Percentiles rank a stretch among this genome's conserved stretches.
phyloP scores from a whole-genome alignment of 2,329 filamentous ascomycete species.

The Xylaria sp. region DNA sequence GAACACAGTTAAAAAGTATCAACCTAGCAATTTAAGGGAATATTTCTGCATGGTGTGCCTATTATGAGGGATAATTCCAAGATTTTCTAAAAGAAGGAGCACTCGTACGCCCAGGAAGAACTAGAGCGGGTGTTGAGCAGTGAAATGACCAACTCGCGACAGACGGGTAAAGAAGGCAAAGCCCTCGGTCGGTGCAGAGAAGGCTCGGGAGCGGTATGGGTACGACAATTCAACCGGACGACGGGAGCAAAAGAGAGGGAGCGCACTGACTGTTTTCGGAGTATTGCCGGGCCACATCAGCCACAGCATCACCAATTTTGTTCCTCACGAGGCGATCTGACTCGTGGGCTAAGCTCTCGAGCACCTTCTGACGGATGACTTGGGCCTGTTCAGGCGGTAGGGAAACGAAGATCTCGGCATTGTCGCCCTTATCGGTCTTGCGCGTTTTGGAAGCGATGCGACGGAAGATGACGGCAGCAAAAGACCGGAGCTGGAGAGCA shows the following conservation, averaged over 20 bases:
- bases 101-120: background rate
- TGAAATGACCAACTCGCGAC: background rate
- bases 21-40: background rate
- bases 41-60: background rate
- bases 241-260: background rate
- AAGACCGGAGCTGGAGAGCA: constrained; percentile 79
- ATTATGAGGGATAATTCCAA: background rate
- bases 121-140: background rate
- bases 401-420: constrained; percentile 85
- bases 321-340: constrained; percentile 80
- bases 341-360: constrained; percentile 80
- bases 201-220: background rate
- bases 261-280: constrained; percentile 80
- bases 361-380: constrained; percentile 83
- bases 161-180: background rate
- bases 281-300: constrained; percentile 94
- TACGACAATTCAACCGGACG: background rate
- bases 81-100: background rate
- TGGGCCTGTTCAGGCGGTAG: constrained; percentile 77
- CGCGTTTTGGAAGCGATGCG: constrained; percentile 89
- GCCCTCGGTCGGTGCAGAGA: background rate
- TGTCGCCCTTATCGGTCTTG: constrained; percentile 77
- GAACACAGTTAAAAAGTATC: background rate
- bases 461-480: constrained; percentile 92
- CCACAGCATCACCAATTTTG: constrained; percentile 97